Percentiles rank a stretch among this genome's conserved stretches.
Evolutionary conservation across 202 grass and related monocot species (phyloP).

Genomic region (Panicum virgatum): DNA sequence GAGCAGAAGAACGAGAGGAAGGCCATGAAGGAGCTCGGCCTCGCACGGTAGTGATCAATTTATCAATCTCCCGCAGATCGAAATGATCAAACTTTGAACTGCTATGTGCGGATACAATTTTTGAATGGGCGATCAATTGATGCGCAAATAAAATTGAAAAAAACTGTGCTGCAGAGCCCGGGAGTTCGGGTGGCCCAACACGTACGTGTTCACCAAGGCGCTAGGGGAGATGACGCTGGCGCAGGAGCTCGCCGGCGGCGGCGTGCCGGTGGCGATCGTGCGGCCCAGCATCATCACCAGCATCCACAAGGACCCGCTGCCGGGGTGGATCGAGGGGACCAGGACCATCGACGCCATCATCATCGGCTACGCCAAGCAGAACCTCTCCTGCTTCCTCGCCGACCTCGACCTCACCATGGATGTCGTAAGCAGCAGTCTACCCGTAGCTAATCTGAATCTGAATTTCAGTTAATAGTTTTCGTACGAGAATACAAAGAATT

Average conservation of each 20-base stretch:
- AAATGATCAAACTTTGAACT: too few relatives aligned
- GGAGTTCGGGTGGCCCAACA: slow-evolving; percentile 88
- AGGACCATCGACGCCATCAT: slow-evolving; percentile 84
- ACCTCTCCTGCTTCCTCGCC: slow-evolving; percentile 70
- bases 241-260: slow-evolving; percentile 27
- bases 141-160: too few relatives aligned
- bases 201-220: slow-evolving; percentile 93
- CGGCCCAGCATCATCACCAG: slow-evolving; percentile 91
- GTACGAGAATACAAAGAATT: too few relatives aligned
- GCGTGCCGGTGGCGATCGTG: slow-evolving; percentile 51
- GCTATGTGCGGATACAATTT: too few relatives aligned
- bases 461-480: too few relatives aligned
- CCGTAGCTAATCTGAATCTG: too few relatives aligned
- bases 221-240: slow-evolving; percentile 82
- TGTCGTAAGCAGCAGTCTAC: slow-evolving; percentile 64
- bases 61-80: too few relatives aligned
- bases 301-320: slow-evolving; percentile 62
- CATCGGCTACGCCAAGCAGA: slow-evolving; percentile 79
- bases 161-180: slow-evolving; percentile 69
- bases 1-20: slow-evolving; percentile 46
- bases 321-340: slow-evolving; percentile 80
- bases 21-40: slow-evolving; percentile 74
- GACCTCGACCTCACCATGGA: slow-evolving; percentile 73
- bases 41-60: too few relatives aligned
- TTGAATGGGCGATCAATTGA: too few relatives aligned